phyloP scores from a whole-genome alignment of 345 rosid species.

The Rhodamnia rubescens region DNA sequence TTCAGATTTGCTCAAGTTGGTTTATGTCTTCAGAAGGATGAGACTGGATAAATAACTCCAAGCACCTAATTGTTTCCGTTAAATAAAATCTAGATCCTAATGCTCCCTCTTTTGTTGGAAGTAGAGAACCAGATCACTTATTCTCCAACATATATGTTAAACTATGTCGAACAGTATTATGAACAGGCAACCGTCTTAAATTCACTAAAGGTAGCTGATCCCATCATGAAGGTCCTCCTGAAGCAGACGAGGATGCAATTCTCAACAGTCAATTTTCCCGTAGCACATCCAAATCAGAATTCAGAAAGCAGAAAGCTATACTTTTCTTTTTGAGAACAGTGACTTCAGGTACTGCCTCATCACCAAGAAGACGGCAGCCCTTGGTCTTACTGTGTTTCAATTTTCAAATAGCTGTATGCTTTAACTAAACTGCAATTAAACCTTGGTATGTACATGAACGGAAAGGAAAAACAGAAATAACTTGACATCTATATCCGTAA shows the following conservation, averaged over 20 bases:
- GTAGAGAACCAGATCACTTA: neutral
- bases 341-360: neutral
- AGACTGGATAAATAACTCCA: neutral
- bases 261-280: neutral
- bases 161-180: neutral
- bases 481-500: neutral
- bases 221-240: neutral
- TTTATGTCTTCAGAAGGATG: neutral
- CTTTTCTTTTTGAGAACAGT: neutral
- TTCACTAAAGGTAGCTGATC: neutral
- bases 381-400: neutral
- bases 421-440: neutral
- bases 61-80: neutral
- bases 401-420: neutral
- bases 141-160: neutral
- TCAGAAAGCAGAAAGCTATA: neutral
- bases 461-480: neutral
- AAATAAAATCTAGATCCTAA: neutral
- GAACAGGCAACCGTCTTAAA: neutral
- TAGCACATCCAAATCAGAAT: neutral
- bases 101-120: neutral
- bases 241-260: neutral
- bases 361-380: neutral
- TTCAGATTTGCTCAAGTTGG: neutral
- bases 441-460: neutral